Conservation (phyloP, 345 rosid genomes). For the Gossypium anomalum region DNA sequence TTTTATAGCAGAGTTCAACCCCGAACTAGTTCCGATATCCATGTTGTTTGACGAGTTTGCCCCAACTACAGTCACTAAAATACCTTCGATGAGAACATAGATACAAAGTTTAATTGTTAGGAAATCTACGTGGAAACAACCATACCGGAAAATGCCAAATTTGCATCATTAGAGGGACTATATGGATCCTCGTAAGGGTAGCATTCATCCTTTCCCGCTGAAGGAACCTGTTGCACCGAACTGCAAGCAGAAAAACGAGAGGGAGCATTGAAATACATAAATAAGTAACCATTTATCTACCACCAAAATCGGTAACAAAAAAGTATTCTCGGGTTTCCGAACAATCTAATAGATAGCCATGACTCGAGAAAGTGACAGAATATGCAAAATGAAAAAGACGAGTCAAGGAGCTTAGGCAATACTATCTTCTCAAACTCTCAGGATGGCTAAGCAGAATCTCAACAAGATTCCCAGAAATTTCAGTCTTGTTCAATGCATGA, state of each 20-base stretch:
- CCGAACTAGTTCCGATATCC: slow-evolving; percentile 30
- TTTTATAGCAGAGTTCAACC: slow-evolving; percentile 24
- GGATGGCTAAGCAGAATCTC: slow-evolving; percentile 47
- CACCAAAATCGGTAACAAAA: not conserved
- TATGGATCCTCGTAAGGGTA: slow-evolving; percentile 26
- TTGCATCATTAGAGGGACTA: slow-evolving; percentile 33
- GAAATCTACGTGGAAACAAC: slow-evolving; percentile 9
- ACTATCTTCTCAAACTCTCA: slow-evolving; percentile 23
- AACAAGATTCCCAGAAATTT: slow-evolving; percentile 66
- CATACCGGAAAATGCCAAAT: slow-evolving; percentile 37
- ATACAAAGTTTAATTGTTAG: not conserved
- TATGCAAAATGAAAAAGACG: not conserved
- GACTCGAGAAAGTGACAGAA: not conserved
- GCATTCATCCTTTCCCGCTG: not conserved
- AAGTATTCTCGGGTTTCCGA: not conserved
- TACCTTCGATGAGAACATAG: slow-evolving; percentile 18
- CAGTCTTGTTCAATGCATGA: slow-evolving; percentile 45
- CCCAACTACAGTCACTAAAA: slow-evolving; percentile 25
- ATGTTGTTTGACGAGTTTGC: slow-evolving; percentile 25
- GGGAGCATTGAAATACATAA: not conserved
- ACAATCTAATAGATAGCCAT: not conserved
- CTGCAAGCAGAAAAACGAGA: not conserved
- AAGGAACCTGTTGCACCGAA: not conserved
- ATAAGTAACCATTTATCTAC: not conserved
- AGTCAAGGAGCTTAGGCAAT: not conserved